These are phyloP conservation scores for Solanum paucissectum DNA, from an alignment of 257 asterid genomes.

Conservation along the genomic window DNA sequence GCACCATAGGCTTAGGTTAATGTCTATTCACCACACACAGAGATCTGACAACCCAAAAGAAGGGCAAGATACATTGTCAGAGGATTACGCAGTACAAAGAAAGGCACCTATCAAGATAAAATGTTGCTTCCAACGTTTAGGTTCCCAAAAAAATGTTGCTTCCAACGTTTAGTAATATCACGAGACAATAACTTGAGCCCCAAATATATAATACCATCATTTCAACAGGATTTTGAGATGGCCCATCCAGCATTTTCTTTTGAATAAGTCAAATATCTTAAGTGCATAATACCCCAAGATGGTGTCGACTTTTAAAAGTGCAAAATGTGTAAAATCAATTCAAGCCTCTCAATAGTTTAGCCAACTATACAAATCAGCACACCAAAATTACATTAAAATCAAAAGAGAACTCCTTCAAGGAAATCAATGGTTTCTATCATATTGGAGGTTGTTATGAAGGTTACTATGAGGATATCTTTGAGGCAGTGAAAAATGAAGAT, in stretches of 20 bases:
- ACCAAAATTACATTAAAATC: background rate
- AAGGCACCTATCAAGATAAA: background rate
- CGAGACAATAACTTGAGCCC: background rate
- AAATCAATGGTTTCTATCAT: background rate
- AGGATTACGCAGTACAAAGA: background rate
- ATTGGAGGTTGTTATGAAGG: background rate
- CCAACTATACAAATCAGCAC: background rate
- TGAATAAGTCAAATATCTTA: background rate
- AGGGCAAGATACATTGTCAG: background rate
- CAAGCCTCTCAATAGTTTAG: background rate
- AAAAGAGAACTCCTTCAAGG: background rate
- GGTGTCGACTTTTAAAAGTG: background rate
- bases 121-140: background rate
- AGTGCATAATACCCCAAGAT: background rate
- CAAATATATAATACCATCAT: background rate
- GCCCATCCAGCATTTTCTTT: background rate
- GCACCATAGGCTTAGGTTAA: background rate
- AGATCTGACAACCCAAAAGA: background rate
- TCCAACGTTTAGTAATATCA: background rate
- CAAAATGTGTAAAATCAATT: background rate
- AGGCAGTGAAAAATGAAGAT: background rate
- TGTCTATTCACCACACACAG: background rate
- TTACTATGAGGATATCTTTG: background rate
- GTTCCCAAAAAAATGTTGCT: background rate
- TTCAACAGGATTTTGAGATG: background rate